phyloP scores from a whole-genome alignment of 1,284 basidiomycete genomes.

The Neolentinus lepideus region DNA sequence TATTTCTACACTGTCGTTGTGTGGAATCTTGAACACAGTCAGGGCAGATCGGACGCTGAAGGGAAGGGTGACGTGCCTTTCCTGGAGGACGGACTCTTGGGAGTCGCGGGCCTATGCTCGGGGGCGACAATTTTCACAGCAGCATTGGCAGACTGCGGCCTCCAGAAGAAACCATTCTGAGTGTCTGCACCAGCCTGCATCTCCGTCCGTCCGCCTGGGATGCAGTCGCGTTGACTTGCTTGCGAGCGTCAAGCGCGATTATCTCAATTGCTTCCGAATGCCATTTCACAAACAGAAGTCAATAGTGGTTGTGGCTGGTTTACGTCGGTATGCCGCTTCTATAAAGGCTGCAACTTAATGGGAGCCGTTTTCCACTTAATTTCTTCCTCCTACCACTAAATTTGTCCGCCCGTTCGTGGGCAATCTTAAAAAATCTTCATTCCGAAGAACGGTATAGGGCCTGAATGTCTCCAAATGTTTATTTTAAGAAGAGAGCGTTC shows the following conservation, averaged over 20 bases:
- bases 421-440: too few relatives aligned
- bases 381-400: too few relatives aligned
- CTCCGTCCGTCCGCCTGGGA: background rate
- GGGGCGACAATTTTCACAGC: constrained; percentile 53
- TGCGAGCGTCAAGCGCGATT: background rate
- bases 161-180: constrained; percentile 28
- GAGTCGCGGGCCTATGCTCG: constrained; percentile 24
- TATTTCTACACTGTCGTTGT: constrained; percentile 80
- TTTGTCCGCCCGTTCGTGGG: too few relatives aligned
- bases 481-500: too few relatives aligned
- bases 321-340: too few relatives aligned
- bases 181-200: background rate
- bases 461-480: too few relatives aligned
- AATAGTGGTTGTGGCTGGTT: too few relatives aligned
- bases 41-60: constrained; percentile 7
- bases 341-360: too few relatives aligned
- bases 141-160: constrained; percentile 37
- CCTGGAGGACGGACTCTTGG: constrained; percentile 25
- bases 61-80: constrained; percentile 27
- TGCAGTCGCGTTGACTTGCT: constrained; percentile 1
- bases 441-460: too few relatives aligned
- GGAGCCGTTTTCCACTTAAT: too few relatives aligned
- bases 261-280: background rate
- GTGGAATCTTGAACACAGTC: constrained; percentile 40
- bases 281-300: background rate